Percentiles rank a stretch among this genome's conserved stretches.
These are phyloP conservation scores for Ampelocalamus luodianensis DNA, from an alignment of 176 grass and related monocot genomes.

Conservation along the genomic window DNA sequence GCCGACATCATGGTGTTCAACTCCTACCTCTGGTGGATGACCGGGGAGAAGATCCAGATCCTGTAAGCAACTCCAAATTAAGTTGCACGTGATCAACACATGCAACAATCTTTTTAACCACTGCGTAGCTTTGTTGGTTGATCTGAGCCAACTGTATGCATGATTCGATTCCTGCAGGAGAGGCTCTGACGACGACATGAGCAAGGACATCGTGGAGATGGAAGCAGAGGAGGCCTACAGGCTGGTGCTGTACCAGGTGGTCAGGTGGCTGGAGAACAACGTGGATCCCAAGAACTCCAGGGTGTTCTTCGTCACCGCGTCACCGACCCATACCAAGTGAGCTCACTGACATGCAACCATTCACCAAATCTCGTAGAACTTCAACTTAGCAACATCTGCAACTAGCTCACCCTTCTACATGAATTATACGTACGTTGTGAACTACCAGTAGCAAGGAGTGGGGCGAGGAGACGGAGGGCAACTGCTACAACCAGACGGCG, in stretches of 20 bases:
- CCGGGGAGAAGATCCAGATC: slow-evolving; percentile 50
- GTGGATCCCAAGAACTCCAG: slow-evolving; percentile 56
- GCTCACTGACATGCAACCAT: not conserved
- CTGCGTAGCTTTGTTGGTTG: not conserved
- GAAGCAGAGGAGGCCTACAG: slow-evolving; percentile 46
- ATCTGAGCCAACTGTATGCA: not conserved
- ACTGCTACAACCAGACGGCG: slow-evolving; percentile 62
- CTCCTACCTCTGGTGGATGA: slow-evolving; percentile 76
- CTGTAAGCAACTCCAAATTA: slow-evolving; percentile 33
- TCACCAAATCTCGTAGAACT: too few species aligned
- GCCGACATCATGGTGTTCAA: slow-evolving; percentile 72
- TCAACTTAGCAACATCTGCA: not conserved
- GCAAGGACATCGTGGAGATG: slow-evolving; percentile 70
- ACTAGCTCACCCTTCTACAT: not conserved
- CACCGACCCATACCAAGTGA: slow-evolving; percentile 56
- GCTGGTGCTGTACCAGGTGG: slow-evolving; percentile 57
- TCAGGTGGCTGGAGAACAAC: slow-evolving; percentile 59
- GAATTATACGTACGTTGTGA: not conserved
- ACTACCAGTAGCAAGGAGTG: slow-evolving; percentile 53
- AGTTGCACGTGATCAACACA: not conserved
- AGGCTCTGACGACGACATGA: slow-evolving; percentile 54
- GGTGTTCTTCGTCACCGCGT: slow-evolving; percentile 75
- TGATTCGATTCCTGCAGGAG: slow-evolving; percentile 34
- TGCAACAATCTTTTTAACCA: not conserved
- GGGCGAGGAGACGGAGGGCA: slow-evolving; percentile 47